These are phyloP conservation scores for Pascua guehoae DNA, from an alignment of 1,284 basidiomycete genomes.

Conservation along the genomic window DNA sequence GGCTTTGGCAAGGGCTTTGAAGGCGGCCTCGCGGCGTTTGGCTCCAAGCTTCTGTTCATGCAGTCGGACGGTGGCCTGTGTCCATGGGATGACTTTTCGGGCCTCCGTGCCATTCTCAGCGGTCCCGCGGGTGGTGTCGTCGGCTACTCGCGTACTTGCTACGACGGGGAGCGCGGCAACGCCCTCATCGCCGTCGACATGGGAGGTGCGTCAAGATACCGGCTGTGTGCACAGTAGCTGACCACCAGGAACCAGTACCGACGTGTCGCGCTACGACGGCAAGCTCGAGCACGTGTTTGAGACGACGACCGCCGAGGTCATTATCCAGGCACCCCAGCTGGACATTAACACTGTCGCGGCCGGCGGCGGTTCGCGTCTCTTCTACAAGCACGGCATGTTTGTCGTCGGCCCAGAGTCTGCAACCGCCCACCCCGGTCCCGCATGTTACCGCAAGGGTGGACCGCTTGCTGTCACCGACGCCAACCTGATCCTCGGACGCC, in stretches of 20 bases:
- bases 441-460: slow-evolving; percentile 43
- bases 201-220: slow-evolving; percentile 53
- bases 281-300: slow-evolving; percentile 41
- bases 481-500: slow-evolving; percentile 44
- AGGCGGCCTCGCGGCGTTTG: slow-evolving; percentile 39
- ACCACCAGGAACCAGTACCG: slow-evolving; percentile 63
- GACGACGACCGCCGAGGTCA: slow-evolving; percentile 73
- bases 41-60: slow-evolving; percentile 50
- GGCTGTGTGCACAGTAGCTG: not conserved
- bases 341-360: slow-evolving; percentile 42
- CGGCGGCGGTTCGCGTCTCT: slow-evolving; percentile 42
- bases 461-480: slow-evolving; percentile 46
- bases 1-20: slow-evolving; percentile 50
- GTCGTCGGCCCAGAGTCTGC: slow-evolving; percentile 23
- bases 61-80: slow-evolving; percentile 50
- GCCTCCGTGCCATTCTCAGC: slow-evolving; percentile 36
- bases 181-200: slow-evolving; percentile 51
- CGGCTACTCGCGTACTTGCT: slow-evolving; percentile 48
- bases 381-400: slow-evolving; percentile 39
- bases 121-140: slow-evolving; percentile 57
- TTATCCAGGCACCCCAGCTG: slow-evolving; percentile 71
- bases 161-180: slow-evolving; percentile 30
- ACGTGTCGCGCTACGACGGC: slow-evolving; percentile 40
- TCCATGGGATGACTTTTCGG: slow-evolving; percentile 34
- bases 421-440: slow-evolving; percentile 54